Conservation (phyloP, 1,284 basidiomycete genomes). For the Rhodotorula glutinis region DNA sequence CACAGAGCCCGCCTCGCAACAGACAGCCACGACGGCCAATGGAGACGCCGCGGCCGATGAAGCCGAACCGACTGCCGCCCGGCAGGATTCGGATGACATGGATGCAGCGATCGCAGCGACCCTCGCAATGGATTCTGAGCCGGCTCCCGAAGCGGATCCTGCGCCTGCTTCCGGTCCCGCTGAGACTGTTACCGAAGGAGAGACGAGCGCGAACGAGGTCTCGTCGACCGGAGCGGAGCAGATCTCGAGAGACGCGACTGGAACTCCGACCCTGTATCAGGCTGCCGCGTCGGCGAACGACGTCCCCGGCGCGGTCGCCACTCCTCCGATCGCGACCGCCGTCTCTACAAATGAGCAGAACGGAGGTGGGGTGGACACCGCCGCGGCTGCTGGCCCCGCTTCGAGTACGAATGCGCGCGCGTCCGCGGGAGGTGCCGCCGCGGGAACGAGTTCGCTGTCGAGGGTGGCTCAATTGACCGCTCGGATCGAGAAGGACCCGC, state of each 20-base stretch:
- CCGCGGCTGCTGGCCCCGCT: neutral
- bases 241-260: constrained; percentile 13
- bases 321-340: constrained; percentile 1
- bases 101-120: constrained; percentile 33
- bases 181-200: too few relatives aligned
- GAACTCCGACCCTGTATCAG: constrained; percentile 21
- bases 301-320: constrained; percentile 17
- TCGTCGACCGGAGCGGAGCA: neutral
- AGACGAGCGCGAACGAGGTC: too few relatives aligned
- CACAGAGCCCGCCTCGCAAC: too few relatives aligned
- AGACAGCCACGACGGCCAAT: neutral
- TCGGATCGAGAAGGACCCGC: constrained; percentile 54
- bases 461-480: constrained; percentile 42
- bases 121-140: constrained; percentile 19
- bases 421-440: too few relatives aligned
- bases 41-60: too few relatives aligned
- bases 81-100: constrained; percentile 1
- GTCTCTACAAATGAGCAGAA: neutral
- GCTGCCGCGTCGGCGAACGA: constrained; percentile 7
- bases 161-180: neutral
- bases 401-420: too few relatives aligned
- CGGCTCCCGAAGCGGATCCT: constrained; percentile 2
- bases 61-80: neutral
- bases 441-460: constrained; percentile 31
- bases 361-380: neutral